Evolutionary conservation across 2,329 filamentous ascomycete genomes (phyloP).

Genomic region (Neonectria neomacrospora): DNA sequence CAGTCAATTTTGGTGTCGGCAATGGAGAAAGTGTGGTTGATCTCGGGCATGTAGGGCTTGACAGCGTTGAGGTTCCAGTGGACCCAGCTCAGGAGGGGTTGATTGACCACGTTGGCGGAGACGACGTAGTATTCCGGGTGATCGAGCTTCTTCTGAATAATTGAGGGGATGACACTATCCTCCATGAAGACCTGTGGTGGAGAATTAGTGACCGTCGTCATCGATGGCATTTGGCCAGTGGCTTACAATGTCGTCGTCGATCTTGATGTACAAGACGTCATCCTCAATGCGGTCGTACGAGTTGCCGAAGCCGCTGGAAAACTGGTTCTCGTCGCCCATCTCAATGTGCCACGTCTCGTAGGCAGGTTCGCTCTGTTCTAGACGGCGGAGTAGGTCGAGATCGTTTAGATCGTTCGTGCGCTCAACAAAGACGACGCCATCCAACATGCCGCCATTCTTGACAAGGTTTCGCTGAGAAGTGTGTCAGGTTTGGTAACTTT

Average conservation of each 20-base stretch:
- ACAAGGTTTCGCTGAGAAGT: conserved; percentile 53
- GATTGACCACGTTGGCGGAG: conserved; percentile 67
- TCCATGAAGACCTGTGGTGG: conserved; percentile 50
- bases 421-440: conserved; percentile 58
- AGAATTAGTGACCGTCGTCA: conserved; percentile 6
- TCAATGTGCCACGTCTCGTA: conserved; percentile 54
- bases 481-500: neutral
- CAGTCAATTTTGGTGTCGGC: conserved; percentile 45
- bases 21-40: conserved; percentile 43
- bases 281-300: conserved; percentile 60
- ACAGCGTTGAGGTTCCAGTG: conserved; percentile 65
- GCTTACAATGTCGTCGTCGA: conserved; percentile 53
- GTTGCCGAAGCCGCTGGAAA: conserved; percentile 48
- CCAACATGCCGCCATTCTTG: conserved; percentile 57
- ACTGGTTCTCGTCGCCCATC: conserved; percentile 45
- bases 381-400: conserved; percentile 52
- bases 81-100: conserved; percentile 63
- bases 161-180: conserved; percentile 59
- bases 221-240: neutral
- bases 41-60: conserved; percentile 64
- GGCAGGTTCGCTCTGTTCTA: conserved; percentile 49
- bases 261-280: conserved; percentile 55
- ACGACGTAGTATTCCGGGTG: conserved; percentile 63
- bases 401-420: conserved; percentile 54
- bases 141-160: conserved; percentile 63